Evolutionary conservation across 1,284 basidiomycete species (phyloP).

Genomic region (Boletellus deceptivus): DNA sequence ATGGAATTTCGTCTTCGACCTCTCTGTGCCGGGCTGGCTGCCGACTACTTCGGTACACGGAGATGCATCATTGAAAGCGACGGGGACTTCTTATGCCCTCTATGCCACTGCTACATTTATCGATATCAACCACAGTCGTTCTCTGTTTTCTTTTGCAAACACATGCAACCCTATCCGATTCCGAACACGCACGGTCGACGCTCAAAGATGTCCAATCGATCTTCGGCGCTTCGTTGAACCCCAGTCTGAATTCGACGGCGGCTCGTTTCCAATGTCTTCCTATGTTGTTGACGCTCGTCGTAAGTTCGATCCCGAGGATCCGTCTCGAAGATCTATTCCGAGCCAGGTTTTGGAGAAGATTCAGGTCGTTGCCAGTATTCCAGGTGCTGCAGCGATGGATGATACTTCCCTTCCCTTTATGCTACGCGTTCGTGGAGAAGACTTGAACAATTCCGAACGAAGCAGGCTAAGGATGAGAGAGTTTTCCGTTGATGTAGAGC

Average conservation of each 20-base stretch:
- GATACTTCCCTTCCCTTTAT: conserved; percentile 49
- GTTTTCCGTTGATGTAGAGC: conserved; percentile 55
- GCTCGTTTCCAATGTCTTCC: conserved; percentile 22
- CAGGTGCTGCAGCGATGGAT: conserved; percentile 49
- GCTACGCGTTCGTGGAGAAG: conserved; percentile 58
- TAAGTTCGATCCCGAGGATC: conserved; percentile 6
- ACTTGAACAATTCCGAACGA: conserved; percentile 45
- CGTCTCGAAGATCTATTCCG: conserved; percentile 40
- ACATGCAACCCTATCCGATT: conserved; percentile 50
- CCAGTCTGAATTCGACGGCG: conserved; percentile 29
- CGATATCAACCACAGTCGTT: conserved; percentile 40
- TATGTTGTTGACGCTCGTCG: conserved; percentile 28
- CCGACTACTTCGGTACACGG: conserved; percentile 56
- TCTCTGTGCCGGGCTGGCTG: conserved; percentile 76
- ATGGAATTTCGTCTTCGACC: conserved; percentile 72
- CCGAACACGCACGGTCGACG: conserved; percentile 37
- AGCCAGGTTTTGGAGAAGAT: conserved; percentile 55
- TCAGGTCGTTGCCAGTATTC: conserved; percentile 59
- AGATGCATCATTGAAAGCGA: conserved; percentile 34
- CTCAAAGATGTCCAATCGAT: conserved; percentile 37
- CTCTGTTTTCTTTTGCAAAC: conserved; percentile 43
- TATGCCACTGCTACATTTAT: conserved; percentile 62
- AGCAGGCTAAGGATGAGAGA: conserved; percentile 52
- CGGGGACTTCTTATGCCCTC: conserved; percentile 64
- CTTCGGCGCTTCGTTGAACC: conserved; percentile 48